Evolutionary conservation across 176 grass and related monocot genomes (phyloP).

Genomic region (Coix lacrymajobi): DNA sequence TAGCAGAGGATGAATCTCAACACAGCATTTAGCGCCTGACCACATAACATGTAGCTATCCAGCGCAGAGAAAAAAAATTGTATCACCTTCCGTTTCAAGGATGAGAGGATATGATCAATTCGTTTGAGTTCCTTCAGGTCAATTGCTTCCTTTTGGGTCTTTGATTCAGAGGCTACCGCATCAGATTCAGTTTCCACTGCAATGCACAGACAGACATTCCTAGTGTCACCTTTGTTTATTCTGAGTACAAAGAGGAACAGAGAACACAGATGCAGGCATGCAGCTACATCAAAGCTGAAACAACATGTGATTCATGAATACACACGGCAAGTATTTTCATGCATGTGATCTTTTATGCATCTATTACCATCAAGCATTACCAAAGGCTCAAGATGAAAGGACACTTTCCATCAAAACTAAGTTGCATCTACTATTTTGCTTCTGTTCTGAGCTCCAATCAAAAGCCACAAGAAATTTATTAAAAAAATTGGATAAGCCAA

Average conservation of each 20-base stretch:
- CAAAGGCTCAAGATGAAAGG: background rate
- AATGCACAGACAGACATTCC: constrained; percentile 13
- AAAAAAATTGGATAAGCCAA: background rate
- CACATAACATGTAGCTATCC: background rate
- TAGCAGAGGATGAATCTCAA: background rate
- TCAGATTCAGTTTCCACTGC: constrained; percentile 73
- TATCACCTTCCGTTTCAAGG: constrained; percentile 79
- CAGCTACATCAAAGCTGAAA: background rate
- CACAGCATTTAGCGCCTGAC: background rate
- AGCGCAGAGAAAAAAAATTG: background rate
- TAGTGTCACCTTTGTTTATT: background rate
- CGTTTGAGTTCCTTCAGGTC: constrained; percentile 90
- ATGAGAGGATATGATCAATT: constrained; percentile 76
- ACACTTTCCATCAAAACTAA: background rate
- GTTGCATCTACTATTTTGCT: background rate
- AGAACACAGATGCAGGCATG: background rate
- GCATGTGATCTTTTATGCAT: background rate
- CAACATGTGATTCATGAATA: constrained; percentile 2
- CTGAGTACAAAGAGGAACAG: background rate
- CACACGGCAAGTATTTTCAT: background rate
- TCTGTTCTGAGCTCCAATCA: background rate
- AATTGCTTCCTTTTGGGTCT: constrained; percentile 74
- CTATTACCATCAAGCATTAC: background rate
- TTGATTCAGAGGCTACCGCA: constrained; percentile 52
- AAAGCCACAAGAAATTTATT: background rate